Evolutionary conservation across 768 basidiomycete genomes (phyloP), one percentile per base, ranked within the genome.

Genomic region (Mycena floridula): DNA sequence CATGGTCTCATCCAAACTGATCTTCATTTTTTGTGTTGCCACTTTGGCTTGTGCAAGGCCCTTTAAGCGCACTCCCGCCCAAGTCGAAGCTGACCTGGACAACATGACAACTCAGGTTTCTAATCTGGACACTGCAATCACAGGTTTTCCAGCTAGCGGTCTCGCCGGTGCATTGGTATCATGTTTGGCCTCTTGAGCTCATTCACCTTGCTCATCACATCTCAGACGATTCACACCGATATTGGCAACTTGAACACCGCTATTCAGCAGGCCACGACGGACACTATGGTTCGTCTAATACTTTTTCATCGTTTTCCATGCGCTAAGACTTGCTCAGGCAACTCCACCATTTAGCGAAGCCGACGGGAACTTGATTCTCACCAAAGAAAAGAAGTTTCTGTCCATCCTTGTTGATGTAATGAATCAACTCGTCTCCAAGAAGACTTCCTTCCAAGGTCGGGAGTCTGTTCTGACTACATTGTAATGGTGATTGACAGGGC

Each of bases 391-490:
- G 16, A 56, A 43, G 7, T 44, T 66, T 26, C 46, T 52, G 25
- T 64, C 65, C 7, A 56, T 44, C 27, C 59, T 66, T 37, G 23
- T 53, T 1, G 40, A 60, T 37, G 54, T 59, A 1, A 43, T 62
- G 23, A 32, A 18, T 2, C 45, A 25, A 3, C 55, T 66, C 26
- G 54, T 59, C 5, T 37, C 42, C 12, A 59, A 62, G 48, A 50
- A 60, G 42, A 43, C 60, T 15, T 54, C 51, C 3, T 61, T 68
- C 25, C 50, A 47, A 25, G 26, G 23, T 28, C 13, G n/a, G n/a
- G n/a, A 4, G 15, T 7, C 11, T 13, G 21, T 16, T 6, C 44
- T 8, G 40, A n/a, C n/a, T n/a, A n/a, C n/a, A n/a, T n/a, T n/a
- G n/a, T n/a, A n/a, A n/a, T n/a, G n/a, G n/a, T n/a, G n/a, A n/a